Evolutionary conservation across 164 flowering plant genomes (phyloP), one percentile per base, ranked within the genome.

Genomic region (Berberis thunbergii): DNA sequence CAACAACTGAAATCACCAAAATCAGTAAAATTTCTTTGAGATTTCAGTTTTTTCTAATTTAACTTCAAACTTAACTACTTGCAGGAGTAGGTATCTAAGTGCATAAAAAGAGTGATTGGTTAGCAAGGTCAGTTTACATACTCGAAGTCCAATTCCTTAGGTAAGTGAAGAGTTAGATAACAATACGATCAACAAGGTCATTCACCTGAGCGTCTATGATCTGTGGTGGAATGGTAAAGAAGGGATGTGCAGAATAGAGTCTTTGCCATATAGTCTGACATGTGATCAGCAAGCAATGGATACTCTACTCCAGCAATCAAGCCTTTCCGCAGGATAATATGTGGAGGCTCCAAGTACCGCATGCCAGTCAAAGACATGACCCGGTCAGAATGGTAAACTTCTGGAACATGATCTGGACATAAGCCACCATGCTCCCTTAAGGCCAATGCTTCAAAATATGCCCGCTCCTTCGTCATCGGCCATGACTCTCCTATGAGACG

Each of bases 401-500:
- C 93, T 3, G 99, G 99, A 66, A 87, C 99, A 84, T 86, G 95
- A 53, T 80, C 81, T 42, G 91, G 88, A 63, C 91, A 86, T 63
- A 83, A 72, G 46, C 72, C 75, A 11, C 88, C 85, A 60, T 91
- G 91, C 75, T 86, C 81, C 73, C 72, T 80, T 55, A 94, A 69
- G 3, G 93, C 74, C 61, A 64, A 1, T n/a, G 89, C 80, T 77
- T 91, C 97, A 72, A 87, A 94, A 71, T 94, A 94, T n/a, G 98
- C 89, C 26, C 98, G 78, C 52, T 94, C 98, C 69, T 87, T 91
- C 4, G 97, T 73, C 96, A 94, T 83, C 6, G 95, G 93, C 97
- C 96, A 94, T 67, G 97, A 86, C 71, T 94, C 98, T 67, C 97
- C 97, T n/a, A 94, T 87, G 58, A 88, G 83, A 45, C 98, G 95